These are phyloP conservation scores for Durusdinium trenchii DNA, from an alignment of 73 alveolate species.

Conservation along the genomic window DNA sequence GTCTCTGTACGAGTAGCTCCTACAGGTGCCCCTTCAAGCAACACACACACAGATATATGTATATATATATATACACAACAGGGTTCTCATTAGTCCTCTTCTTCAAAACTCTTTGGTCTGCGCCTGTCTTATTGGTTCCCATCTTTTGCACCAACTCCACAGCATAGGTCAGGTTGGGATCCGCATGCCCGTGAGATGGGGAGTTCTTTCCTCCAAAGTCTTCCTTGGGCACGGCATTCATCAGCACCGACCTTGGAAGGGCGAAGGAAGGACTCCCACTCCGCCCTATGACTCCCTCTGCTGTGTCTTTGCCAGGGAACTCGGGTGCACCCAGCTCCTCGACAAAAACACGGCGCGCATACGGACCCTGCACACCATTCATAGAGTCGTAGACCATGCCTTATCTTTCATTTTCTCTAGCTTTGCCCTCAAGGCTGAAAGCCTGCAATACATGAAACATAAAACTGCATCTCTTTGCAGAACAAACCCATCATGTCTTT, in stretches of 20 bases:
- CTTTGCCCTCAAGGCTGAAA: too few relatives aligned
- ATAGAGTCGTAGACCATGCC: conserved; percentile 98
- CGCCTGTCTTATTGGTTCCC: conserved; percentile 87
- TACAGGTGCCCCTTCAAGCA: too few relatives aligned
- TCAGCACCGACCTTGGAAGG: conserved; percentile 65
- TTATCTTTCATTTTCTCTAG: too few relatives aligned
- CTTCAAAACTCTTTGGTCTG: neutral
- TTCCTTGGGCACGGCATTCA: conserved; percentile 84
- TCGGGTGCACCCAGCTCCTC: conserved; percentile 93
- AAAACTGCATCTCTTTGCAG: too few relatives aligned
- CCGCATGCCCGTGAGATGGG: conserved; percentile 98
- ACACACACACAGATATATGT: too few relatives aligned
- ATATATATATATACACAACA: too few relatives aligned
- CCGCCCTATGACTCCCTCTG: too few relatives aligned
- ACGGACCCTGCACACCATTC: conserved; percentile 99
- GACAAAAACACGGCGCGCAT: conserved; percentile 97
- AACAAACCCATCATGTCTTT: too few relatives aligned
- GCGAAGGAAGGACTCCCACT: too few relatives aligned
- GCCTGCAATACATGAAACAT: too few relatives aligned
- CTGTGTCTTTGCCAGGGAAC: neutral
- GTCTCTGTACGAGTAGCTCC: too few relatives aligned
- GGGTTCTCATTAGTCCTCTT: too few relatives aligned
- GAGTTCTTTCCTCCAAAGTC: conserved; percentile 97
- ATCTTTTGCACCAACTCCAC: conserved; percentile 63
- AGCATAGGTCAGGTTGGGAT: conserved; percentile 99